Percentiles rank a stretch among this genome's conserved stretches.
These are phyloP conservation scores for Blastomyces percursus DNA, from an alignment of 2,329 filamentous ascomycete genomes.

Conservation along the genomic window DNA sequence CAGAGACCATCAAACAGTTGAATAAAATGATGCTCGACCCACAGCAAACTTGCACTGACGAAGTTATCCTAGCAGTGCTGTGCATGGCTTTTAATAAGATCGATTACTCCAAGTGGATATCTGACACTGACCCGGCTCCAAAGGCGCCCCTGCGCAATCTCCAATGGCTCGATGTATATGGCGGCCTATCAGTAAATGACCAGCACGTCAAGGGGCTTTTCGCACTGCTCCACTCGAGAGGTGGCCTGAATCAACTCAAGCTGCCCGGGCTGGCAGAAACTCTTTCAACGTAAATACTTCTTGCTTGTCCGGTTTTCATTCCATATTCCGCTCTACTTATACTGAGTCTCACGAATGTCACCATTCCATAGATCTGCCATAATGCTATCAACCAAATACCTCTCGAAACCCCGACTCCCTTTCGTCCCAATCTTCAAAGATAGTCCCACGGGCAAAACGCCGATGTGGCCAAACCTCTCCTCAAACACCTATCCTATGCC, in stretches of 20 bases:
- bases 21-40: slow-evolving; percentile 19
- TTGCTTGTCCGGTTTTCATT: neutral
- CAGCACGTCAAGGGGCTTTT: slow-evolving; percentile 20
- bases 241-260: slow-evolving; percentile 27
- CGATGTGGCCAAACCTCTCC: slow-evolving; percentile 12
- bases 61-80: slow-evolving; percentile 20
- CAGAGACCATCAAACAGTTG: slow-evolving; percentile 20
- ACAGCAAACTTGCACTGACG: slow-evolving; percentile 17
- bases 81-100: slow-evolving; percentile 21
- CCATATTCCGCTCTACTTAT: neutral
- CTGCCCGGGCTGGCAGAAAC: slow-evolving; percentile 28
- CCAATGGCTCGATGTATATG: slow-evolving; percentile 21
- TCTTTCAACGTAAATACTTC: slow-evolving; percentile 28
- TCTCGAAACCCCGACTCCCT: slow-evolving; percentile 17
- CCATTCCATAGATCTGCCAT: slow-evolving; percentile 14
- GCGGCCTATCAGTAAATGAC: slow-evolving; percentile 18
- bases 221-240: slow-evolving; percentile 24
- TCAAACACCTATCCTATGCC: slow-evolving; percentile 7
- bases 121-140: slow-evolving; percentile 14
- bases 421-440: slow-evolving; percentile 18
- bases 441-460: slow-evolving; percentile 13
- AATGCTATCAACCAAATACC: slow-evolving; percentile 18
- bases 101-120: slow-evolving; percentile 13
- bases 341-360: neutral
- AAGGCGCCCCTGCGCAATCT: slow-evolving; percentile 19